These are phyloP conservation scores for Scleroderma citrinum DNA, from an alignment of 768 basidiomycete species.

Conservation along the genomic window DNA sequence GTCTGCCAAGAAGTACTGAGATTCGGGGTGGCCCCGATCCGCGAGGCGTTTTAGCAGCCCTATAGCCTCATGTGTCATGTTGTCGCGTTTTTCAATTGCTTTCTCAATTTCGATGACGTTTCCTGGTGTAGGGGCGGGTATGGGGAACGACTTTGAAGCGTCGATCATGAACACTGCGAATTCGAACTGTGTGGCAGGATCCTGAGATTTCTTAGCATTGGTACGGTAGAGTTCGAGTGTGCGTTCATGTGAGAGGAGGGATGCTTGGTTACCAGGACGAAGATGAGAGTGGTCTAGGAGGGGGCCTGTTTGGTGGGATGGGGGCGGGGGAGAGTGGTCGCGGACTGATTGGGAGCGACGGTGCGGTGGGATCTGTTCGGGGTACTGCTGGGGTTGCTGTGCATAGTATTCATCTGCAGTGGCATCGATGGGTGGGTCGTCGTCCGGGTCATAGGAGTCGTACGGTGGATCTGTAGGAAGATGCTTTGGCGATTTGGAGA, in stretches of 20 bases:
- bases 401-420: conserved; percentile 38
- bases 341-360: conserved; percentile 53
- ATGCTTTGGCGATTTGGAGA: conserved; percentile 17
- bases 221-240: conserved; percentile 96
- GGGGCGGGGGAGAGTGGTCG: conserved; percentile 57
- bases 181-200: conserved; percentile 96
- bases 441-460: conserved; percentile 30
- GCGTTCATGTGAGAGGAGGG: conserved; percentile 90
- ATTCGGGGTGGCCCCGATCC: conserved; percentile 88
- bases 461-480: conserved; percentile 27
- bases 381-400: conserved; percentile 16
- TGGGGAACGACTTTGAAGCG: conserved; percentile 84
- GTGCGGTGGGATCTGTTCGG: conserved; percentile 23
- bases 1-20: conserved; percentile 97
- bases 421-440: conserved; percentile 30
- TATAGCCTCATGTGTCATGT: conserved; percentile 84
- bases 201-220: conserved; percentile 98
- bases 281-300: conserved; percentile 91
- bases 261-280: conserved; percentile 86
- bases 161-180: conserved; percentile 99
- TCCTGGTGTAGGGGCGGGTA: conserved; percentile 61
- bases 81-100: conserved; percentile 77
- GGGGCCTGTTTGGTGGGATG: conserved; percentile 37
- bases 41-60: conserved; percentile 84
- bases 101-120: conserved; percentile 80